Base-by-base conservation (phyloP, 169 alveolate genomes). In the Cytauxzoon felis region DNA sequence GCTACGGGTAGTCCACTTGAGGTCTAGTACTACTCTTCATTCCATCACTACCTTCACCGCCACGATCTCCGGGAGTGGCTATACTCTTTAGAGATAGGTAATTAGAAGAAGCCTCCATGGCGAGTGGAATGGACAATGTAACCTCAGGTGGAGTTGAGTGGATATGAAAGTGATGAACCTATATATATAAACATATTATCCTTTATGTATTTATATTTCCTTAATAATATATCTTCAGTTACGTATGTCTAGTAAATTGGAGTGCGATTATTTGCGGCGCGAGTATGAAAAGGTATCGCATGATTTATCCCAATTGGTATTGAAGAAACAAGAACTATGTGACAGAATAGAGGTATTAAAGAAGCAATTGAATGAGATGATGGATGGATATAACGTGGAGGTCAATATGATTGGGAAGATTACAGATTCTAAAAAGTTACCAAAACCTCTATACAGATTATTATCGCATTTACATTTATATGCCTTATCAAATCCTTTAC, bases 341-440 rank as follows among this genome's bases (percentile, higher is more conserved):
- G 26, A 45, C 27, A 47, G 50, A 24, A 3, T 61, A 19, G 82
- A 71, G 43, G 42, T 48, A 43, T 18, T 30, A n/a, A 30, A 27
- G 73, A 61, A 51, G 43, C 72, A 38, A 38, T 18, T 71, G 53
- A 33, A 45, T 0, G 82, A 71, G n/a, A 40, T 71, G 65, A 19
- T 29, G 21, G 24, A 33, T 1, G 6, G 70, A 23, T 41, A 32
- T 16, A n/a, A 40, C 1, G 16, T 43, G 0, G 82, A 71, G 0
- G 9, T 42, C 2, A 36, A 33, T n/a, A 50, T 27, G 11, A 67
- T 45, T 8, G 58, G 47, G 38, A 71, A 71, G 58, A 7, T 62
- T 16, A 19, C 61, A 21, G 82, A 71, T 16, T 30, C 82, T 2
- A 71, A 61, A 60, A 71, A 53, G 75, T n/a, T 71, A 18, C 48